Conservation (phyloP, 2,329 filamentous ascomycete species). For the Pyrenochaeta sp. region DNA sequence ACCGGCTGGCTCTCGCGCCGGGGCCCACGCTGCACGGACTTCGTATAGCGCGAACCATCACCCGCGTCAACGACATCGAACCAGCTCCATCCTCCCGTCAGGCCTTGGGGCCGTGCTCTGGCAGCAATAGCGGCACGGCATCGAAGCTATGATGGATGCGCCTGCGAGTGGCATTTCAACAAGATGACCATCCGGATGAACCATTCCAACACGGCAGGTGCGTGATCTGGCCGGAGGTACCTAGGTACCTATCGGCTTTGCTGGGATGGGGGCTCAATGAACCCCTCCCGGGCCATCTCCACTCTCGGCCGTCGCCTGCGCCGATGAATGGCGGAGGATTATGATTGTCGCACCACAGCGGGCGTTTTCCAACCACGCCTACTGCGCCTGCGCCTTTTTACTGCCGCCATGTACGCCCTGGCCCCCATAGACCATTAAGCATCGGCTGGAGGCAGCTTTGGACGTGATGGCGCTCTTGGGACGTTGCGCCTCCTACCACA, state of each 20-base stretch:
- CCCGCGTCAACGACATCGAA: constrained; percentile 29
- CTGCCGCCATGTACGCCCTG: constrained; percentile 5
- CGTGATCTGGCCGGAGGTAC: constrained; percentile 7
- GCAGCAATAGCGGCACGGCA: constrained; percentile 26
- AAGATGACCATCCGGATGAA: constrained; percentile 22
- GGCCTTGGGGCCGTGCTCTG: constrained; percentile 14
- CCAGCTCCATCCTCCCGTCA: constrained; percentile 25
- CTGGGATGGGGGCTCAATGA: constrained; percentile 21
- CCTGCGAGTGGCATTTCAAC: constrained; percentile 16
- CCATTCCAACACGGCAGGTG: constrained; percentile 41
- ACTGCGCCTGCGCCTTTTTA: constrained; percentile 20
- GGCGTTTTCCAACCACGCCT: constrained; percentile 11
- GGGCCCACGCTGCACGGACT: constrained; percentile 36
- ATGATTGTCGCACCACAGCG: constrained; percentile 16
- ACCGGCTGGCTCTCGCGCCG: constrained; percentile 22
- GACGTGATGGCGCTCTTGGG: constrained; percentile 6
- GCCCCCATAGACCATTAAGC: not conserved
- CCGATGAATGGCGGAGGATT: constrained; percentile 26
- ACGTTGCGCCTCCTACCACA: constrained; percentile 11
- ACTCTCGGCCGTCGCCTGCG: constrained; percentile 29
- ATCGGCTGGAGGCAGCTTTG: constrained; percentile 12
- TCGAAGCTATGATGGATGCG: constrained; percentile 19
- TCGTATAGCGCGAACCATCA: constrained; percentile 45
- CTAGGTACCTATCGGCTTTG: constrained; percentile 31
- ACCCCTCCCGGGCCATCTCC: constrained; percentile 29